Conservation (phyloP, 1,139 yeast species). For the Candida frijolesensis region DNA sequence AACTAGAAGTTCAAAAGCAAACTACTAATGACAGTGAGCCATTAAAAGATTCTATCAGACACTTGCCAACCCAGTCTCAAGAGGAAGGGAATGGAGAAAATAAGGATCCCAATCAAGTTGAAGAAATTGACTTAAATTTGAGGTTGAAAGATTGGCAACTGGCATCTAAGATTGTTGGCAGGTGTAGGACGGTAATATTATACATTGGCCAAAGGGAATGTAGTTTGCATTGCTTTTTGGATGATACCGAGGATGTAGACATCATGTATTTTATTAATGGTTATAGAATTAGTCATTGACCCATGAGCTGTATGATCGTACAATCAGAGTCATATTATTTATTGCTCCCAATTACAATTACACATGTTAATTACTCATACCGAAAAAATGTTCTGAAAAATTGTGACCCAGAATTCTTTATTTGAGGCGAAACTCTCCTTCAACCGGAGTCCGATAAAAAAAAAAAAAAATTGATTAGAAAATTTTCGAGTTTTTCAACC, state of each 20-base stretch:
- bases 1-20: constrained; percentile 38
- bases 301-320: not conserved
- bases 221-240: constrained; percentile 58
- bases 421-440: not conserved
- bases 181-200: constrained; percentile 54
- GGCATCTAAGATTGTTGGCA: constrained; percentile 55
- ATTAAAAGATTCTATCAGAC: constrained; percentile 19
- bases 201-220: constrained; percentile 52
- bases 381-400: not conserved
- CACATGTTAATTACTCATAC: not conserved
- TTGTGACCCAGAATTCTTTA: not conserved
- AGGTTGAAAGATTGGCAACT: constrained; percentile 58
- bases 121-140: constrained; percentile 44
- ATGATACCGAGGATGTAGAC: constrained; percentile 57
- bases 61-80: not conserved
- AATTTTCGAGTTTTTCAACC: not conserved
- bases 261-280: constrained; percentile 55
- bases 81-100: constrained; percentile 7
- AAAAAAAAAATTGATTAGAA: not conserved
- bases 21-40: constrained; percentile 23
- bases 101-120: constrained; percentile 16
- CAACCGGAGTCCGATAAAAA: not conserved
- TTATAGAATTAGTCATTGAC: constrained; percentile 18
- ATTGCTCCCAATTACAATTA: not conserved
- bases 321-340: constrained; percentile 4